Evolutionary conservation across 1,139 yeast genomes (phyloP).

Genomic region (Citeromyces hawaiiensis): DNA sequence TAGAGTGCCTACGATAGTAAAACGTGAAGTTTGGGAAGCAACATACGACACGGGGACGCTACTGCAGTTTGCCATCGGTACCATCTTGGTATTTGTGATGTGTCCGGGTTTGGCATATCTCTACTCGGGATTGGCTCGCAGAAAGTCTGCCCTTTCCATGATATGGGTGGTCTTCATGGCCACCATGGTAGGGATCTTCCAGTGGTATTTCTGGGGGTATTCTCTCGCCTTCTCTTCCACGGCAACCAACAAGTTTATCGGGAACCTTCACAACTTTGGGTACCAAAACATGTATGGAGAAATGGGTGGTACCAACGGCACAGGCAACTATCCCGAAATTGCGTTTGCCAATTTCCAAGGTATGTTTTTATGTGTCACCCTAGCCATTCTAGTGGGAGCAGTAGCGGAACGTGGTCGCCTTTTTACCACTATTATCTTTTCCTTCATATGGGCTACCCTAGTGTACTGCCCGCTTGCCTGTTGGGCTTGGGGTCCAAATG

Average conservation of each 20-base stretch:
- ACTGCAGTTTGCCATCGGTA: slow-evolving; percentile 34
- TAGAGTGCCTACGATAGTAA: background rate
- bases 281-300: slow-evolving; percentile 42
- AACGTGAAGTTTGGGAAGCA: slow-evolving; percentile 13
- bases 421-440: slow-evolving; percentile 70
- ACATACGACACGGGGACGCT: slow-evolving; percentile 30
- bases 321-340: slow-evolving; percentile 55
- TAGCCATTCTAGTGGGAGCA: slow-evolving; percentile 90
- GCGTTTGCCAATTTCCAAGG: slow-evolving; percentile 82
- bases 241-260: slow-evolving; percentile 75
- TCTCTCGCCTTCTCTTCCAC: slow-evolving; percentile 73
- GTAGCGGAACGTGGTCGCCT: slow-evolving; percentile 89
- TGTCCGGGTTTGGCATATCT: slow-evolving; percentile 89
- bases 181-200: slow-evolving; percentile 67
- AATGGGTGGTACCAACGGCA: slow-evolving; percentile 19
- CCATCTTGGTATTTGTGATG: slow-evolving; percentile 83
- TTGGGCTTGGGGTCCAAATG: slow-evolving; percentile 90
- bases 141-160: slow-evolving; percentile 83
- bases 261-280: slow-evolving; percentile 74
- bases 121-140: slow-evolving; percentile 84
- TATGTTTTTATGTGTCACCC: slow-evolving; percentile 81
- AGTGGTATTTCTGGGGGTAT: slow-evolving; percentile 98
- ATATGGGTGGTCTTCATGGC: slow-evolving; percentile 74
- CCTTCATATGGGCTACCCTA: slow-evolving; percentile 80
- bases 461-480: slow-evolving; percentile 89